Conservation (phyloP, 2,329 filamentous ascomycete genomes). For the Pseudogymnoascus sp. region DNA sequence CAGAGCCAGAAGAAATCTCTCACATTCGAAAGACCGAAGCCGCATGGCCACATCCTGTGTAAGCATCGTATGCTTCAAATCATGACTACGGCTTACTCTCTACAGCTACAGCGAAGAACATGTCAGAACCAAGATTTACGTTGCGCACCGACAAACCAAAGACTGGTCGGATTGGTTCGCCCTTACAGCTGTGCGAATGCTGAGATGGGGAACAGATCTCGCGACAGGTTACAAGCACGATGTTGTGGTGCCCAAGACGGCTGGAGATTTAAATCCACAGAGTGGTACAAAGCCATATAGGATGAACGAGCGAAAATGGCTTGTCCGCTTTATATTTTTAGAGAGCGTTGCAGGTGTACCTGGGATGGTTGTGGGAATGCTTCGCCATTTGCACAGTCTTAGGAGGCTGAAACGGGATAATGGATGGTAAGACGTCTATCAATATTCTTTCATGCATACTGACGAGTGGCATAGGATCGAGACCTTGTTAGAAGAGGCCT, state of each 20-base stretch:
- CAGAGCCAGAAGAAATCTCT: too few relatives aligned
- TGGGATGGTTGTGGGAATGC: slow-evolving; percentile 94
- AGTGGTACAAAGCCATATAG: slow-evolving; percentile 54
- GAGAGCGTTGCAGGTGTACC: slow-evolving; percentile 93
- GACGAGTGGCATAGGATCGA: slow-evolving; percentile 58
- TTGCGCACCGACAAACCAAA: slow-evolving; percentile 69
- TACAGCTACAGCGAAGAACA: slow-evolving; percentile 65
- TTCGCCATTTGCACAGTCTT: slow-evolving; percentile 79
- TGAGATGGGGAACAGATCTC: slow-evolving; percentile 58
- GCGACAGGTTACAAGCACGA: slow-evolving; percentile 37
- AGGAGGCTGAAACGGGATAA: slow-evolving; percentile 85
- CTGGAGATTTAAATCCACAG: too few relatives aligned
- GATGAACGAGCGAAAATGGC: slow-evolving; percentile 81
- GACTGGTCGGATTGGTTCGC: slow-evolving; percentile 71
- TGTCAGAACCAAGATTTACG: slow-evolving; percentile 61
- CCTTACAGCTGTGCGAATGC: slow-evolving; percentile 64
- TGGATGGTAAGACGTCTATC: slow-evolving; percentile 54
- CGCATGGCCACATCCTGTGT: neutral
- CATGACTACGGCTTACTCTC: neutral
- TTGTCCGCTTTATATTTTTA: slow-evolving; percentile 83
- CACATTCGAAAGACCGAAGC: neutral
- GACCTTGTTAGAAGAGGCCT: slow-evolving; percentile 79
- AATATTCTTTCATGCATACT: too few relatives aligned
- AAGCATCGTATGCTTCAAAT: neutral
- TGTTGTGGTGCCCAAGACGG: slow-evolving; percentile 19